Percentiles rank a stretch among this genome's conserved stretches.
These are phyloP conservation scores for Xylaria grammica DNA, from an alignment of 495 filamentous ascomycete species.

Conservation along the genomic window DNA sequence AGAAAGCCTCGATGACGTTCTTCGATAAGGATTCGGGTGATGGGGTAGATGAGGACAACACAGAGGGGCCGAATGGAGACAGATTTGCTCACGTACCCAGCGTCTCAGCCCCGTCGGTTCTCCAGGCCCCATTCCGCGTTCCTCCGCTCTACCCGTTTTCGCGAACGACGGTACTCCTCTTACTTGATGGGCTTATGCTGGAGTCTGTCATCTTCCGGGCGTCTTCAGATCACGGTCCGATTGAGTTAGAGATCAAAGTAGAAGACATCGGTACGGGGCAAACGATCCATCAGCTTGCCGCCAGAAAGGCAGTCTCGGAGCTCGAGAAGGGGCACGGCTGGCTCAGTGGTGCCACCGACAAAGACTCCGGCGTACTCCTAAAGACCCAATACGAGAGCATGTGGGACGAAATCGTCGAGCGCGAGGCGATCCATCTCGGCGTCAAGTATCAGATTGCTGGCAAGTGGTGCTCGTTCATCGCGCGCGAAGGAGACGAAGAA, in stretches of 20 bases:
- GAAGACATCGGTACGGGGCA: slow-evolving; percentile 47
- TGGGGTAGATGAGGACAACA: slow-evolving; percentile 41
- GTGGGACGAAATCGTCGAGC: slow-evolving; percentile 60
- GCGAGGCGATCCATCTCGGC: slow-evolving; percentile 67
- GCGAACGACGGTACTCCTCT: slow-evolving; percentile 67
- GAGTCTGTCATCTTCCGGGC: slow-evolving; percentile 63
- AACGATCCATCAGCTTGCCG: slow-evolving; percentile 72
- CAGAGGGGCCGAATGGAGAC: background rate
- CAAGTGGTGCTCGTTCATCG: slow-evolving; percentile 74
- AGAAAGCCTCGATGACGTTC: slow-evolving; percentile 54
- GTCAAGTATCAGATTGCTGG: slow-evolving; percentile 69
- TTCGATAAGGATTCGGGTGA: slow-evolving; percentile 55
- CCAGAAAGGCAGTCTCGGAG: slow-evolving; percentile 68
- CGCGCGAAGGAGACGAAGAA: slow-evolving; percentile 55
- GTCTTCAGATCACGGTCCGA: slow-evolving; percentile 56
- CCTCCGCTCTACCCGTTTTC: slow-evolving; percentile 67
- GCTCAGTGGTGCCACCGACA: slow-evolving; percentile 58
- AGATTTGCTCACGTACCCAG: slow-evolving; percentile 45
- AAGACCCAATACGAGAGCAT: slow-evolving; percentile 53
- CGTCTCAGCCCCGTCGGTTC: slow-evolving; percentile 55
- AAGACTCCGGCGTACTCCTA: slow-evolving; percentile 45
- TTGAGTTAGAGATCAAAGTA: slow-evolving; percentile 59
- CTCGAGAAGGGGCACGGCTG: slow-evolving; percentile 73
- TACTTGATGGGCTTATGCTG: slow-evolving; percentile 58
- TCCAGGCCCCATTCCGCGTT: slow-evolving; percentile 67